Evolutionary conservation across 352 stramenopile species (phyloP).

Genomic region (Saprolegnia diclina): DNA sequence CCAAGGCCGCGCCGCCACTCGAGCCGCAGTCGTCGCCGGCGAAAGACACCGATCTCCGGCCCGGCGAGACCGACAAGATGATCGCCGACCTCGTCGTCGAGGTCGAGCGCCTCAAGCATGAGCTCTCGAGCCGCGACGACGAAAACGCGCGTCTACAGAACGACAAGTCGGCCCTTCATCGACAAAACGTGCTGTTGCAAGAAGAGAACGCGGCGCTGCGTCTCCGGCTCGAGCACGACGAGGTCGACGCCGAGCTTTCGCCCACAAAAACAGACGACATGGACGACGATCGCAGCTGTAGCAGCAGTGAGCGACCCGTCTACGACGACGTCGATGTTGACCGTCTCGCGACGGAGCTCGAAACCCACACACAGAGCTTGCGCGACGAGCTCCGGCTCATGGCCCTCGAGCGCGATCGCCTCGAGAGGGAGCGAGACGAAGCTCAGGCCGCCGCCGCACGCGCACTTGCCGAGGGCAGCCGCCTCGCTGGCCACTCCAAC

Average conservation of each 20-base stretch:
- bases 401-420: constrained; percentile 13
- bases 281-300: neutral
- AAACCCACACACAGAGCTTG: neutral
- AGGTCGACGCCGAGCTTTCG: neutral
- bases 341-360: neutral
- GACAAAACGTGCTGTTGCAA: neutral
- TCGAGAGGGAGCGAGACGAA: constrained; percentile 15
- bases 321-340: constrained; percentile 3
- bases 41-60: neutral
- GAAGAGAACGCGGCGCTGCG: constrained; percentile 1
- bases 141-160: neutral
- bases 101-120: neutral
- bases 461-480: constrained; percentile 10
- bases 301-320: neutral
- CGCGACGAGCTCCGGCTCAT: neutral
- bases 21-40: neutral
- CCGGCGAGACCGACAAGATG: constrained; percentile 5
- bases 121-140: neutral
- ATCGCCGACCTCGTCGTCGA: constrained; percentile 12
- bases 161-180: neutral
- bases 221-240: neutral
- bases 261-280: constrained; percentile 16
- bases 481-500: constrained; percentile 18
- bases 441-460: neutral
- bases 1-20: neutral